These are phyloP conservation scores for Vitis hybrid DNA, from an alignment of 177 flowering plant species.

Conservation along the genomic window DNA sequence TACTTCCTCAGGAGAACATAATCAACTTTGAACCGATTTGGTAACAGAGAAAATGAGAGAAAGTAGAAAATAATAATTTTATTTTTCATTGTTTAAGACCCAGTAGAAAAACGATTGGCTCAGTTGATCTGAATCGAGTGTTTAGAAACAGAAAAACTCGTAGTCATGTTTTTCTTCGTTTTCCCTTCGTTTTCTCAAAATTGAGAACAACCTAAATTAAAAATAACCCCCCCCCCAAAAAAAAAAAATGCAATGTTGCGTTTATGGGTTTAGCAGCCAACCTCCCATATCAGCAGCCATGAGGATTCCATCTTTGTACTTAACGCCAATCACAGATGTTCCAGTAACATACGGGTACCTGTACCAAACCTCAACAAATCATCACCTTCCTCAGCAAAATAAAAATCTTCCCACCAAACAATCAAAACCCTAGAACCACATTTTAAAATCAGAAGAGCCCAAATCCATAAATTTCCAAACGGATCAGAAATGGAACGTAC, in stretches of 20 bases:
- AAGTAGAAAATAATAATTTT: too few species aligned
- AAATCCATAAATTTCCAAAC: not conserved
- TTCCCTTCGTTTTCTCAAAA: not conserved
- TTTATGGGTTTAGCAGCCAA: conserved; percentile 23
- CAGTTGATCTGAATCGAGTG: too few species aligned
- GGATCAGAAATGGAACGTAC: conserved; percentile 21
- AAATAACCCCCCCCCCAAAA: not conserved
- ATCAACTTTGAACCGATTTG: too few species aligned
- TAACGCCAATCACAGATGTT: conserved; percentile 81
- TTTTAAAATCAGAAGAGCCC: not conserved
- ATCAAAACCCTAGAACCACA: not conserved
- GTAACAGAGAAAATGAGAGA: too few species aligned
- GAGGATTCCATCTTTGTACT: conserved; percentile 90
- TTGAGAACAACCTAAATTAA: not conserved
- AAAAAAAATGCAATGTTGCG: not conserved
- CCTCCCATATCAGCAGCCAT: conserved; percentile 99
- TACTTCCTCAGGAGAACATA: too few species aligned
- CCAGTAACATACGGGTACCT: conserved; percentile 96
- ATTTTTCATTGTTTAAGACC: too few species aligned
- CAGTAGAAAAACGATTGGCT: not conserved
- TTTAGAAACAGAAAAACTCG: too few species aligned
- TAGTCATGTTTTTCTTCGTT: too few species aligned
- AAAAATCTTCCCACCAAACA: not conserved
- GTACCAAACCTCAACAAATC: not conserved
- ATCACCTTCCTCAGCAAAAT: not conserved